These are phyloP conservation scores for Ogataea minuta DNA, from an alignment of 805 yeast species.

Conservation along the genomic window DNA sequence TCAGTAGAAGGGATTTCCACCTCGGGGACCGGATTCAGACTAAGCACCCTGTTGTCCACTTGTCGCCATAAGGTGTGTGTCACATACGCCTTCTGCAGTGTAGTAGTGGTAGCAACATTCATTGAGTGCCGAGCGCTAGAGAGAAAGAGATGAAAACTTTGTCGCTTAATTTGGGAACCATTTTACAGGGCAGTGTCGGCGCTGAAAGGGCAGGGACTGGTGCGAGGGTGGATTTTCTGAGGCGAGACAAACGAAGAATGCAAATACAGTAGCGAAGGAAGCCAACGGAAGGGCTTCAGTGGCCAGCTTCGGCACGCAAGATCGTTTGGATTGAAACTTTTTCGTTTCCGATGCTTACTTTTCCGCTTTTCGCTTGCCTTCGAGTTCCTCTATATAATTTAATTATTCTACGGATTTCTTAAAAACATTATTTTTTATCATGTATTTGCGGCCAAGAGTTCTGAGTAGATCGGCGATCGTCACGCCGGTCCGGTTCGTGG, in stretches of 20 bases:
- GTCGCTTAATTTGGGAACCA: constrained; percentile 7
- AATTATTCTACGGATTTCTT: too few species aligned
- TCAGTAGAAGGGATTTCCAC: constrained; percentile 19
- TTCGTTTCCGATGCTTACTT: too few species aligned
- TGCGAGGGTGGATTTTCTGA: constrained; percentile 2
- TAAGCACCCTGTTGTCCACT: neutral
- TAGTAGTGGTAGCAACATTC: constrained; percentile 1
- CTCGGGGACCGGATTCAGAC: constrained; percentile 3
- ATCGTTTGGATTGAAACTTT: too few species aligned
- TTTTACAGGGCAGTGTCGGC: constrained; percentile 1
- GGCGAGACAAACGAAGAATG: too few species aligned
- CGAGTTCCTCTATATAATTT: too few species aligned
- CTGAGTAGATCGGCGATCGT: constrained; percentile 8
- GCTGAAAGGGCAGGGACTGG: constrained; percentile 5
- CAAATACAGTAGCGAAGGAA: too few species aligned
- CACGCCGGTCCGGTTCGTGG: constrained; percentile 27
- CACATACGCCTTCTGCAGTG: constrained; percentile 1
- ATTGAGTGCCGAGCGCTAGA: constrained; percentile 1
- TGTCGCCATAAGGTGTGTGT: too few species aligned
- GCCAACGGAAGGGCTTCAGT: too few species aligned
- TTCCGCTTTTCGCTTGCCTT: too few species aligned
- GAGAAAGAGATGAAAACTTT: neutral
- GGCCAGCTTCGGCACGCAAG: too few species aligned
- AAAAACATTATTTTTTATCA: neutral
- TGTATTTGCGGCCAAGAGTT: constrained; percentile 5